Conservation (phyloP, 1,284 basidiomycete genomes). For the Cryptococcus deneoformans region DNA sequence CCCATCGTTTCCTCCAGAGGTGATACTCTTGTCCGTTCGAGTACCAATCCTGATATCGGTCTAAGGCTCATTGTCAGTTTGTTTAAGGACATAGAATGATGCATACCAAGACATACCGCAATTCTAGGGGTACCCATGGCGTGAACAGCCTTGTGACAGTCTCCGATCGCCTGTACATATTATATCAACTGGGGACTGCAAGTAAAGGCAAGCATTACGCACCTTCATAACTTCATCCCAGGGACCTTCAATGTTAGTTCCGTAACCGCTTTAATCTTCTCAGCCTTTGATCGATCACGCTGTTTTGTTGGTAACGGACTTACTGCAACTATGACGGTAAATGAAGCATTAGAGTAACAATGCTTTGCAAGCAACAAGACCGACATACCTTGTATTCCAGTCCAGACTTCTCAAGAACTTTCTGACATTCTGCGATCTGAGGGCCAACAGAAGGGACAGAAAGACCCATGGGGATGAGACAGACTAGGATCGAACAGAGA, state of each 20-base stretch:
- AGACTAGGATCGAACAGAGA: constrained; percentile 29
- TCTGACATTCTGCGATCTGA: constrained; percentile 61
- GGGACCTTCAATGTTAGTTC: constrained; percentile 83
- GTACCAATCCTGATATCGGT: constrained; percentile 94
- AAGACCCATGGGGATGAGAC: constrained; percentile 50
- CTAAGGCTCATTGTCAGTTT: constrained; percentile 30
- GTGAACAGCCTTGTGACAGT: constrained; percentile 85
- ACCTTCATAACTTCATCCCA: constrained; percentile 67
- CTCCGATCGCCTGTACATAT: constrained; percentile 51
- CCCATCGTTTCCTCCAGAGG: constrained; percentile 66
- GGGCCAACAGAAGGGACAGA: constrained; percentile 46
- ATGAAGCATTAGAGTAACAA: not conserved
- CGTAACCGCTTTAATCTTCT: constrained; percentile 64
- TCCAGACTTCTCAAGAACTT: constrained; percentile 74
- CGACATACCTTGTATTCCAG: constrained; percentile 68
- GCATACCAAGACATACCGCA: constrained; percentile 27
- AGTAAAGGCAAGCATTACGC: not conserved
- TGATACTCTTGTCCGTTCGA: constrained; percentile 66
- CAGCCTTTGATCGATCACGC: not conserved
- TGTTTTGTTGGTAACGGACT: constrained; percentile 48
- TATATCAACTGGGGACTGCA: not conserved
- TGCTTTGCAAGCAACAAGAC: too few species aligned
- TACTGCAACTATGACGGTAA: constrained; percentile 48
- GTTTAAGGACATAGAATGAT: not conserved
- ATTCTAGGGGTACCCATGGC: constrained; percentile 51